Base-by-base conservation (phyloP, 2,329 filamentous ascomycete species). In the Calonectria leucothoes region DNA sequence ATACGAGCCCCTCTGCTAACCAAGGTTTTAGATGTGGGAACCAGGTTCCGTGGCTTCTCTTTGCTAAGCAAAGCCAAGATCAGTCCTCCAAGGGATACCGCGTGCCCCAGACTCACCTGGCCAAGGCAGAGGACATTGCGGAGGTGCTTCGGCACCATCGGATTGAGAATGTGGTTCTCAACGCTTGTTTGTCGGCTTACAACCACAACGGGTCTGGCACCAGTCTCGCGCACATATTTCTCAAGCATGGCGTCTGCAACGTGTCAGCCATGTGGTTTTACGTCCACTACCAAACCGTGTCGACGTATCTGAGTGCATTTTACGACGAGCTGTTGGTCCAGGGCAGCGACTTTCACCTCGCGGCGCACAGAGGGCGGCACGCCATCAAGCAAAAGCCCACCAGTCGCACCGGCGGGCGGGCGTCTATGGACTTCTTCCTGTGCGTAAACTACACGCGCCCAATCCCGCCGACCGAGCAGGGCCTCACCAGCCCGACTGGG, bases 381-480 rank as follows among this genome's bases (percentile, higher is more conserved):
- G 80, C 78, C 11, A 76, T 82, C 17, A 79, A 66, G 17, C 27
- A 69, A 49, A 72, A 64, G 37, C 70, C 70, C 2, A 72, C 65
- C 4, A 69, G 27, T 20, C 33, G 70, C 17, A 23, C 17, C 25
- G 29, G 25, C 15, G 65, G 70, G 1, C 65, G 65, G 6, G 49
- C 49, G 25, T 80, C 79, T 42, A 75, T 78, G 37, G 81, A 82
- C 69, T 82, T 79, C 52, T 82, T 83, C 49, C 59, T 82, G 15
- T 82, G 81, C 51, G 81, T 82, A 68, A 82, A 82, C 65, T 82
- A 82, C 66, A 72, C 79, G 14, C 75, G 81, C 10, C n/a, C n/a
- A n/a, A 69, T 71, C 5, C 49, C 74, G 35, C 76, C 73, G 2
- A 66, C 39, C 12, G 51, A 31, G 15, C 29, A 57, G n/a, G n/a